Conservation (phyloP, 176 grass and related monocot species). For the Carex littledalei region DNA sequence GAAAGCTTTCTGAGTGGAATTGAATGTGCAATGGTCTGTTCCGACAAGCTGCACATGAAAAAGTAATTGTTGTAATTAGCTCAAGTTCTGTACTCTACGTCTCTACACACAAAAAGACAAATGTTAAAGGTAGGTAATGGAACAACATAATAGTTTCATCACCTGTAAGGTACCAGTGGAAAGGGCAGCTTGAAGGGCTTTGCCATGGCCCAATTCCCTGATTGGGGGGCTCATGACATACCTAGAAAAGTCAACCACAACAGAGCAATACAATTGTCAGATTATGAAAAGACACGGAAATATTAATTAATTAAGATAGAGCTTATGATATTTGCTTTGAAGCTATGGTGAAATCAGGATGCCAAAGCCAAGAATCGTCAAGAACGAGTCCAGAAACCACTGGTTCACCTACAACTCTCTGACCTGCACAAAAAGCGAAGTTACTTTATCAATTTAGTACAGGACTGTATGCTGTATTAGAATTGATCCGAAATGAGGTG, state of each 20-base stretch:
- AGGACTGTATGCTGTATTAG: not conserved
- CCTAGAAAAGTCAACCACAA: slow-evolving; percentile 36
- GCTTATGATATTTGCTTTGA: slow-evolving; percentile 47
- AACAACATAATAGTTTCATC: not conserved
- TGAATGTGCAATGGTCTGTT: slow-evolving; percentile 95
- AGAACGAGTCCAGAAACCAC: slow-evolving; percentile 89
- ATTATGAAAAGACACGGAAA: not conserved
- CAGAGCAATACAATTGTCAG: slow-evolving; percentile 21
- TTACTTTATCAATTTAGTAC: slow-evolving; percentile 23
- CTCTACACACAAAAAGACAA: not conserved
- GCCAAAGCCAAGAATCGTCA: slow-evolving; percentile 96
- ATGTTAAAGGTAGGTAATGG: not conserved
- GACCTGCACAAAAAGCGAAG: slow-evolving; percentile 45
- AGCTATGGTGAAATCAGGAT: slow-evolving; percentile 75
- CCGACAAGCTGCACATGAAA: slow-evolving; percentile 74
- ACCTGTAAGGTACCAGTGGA: slow-evolving; percentile 93
- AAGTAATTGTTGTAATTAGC: not conserved
- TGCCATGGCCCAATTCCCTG: slow-evolving; percentile 71
- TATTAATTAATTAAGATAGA: not conserved
- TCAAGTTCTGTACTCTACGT: not conserved
- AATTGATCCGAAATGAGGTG: slow-evolving; percentile 12
- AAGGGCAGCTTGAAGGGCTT: slow-evolving; percentile 81
- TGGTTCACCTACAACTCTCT: slow-evolving; percentile 88
- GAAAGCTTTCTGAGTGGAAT: slow-evolving; percentile 93
- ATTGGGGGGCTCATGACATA: slow-evolving; percentile 99